A percentile compares a stretch with the other conserved stretches of the same genome.
These are phyloP conservation scores for Starmerella vaccinii DNA, from an alignment of 805 yeast genomes.

Conservation along the genomic window DNA sequence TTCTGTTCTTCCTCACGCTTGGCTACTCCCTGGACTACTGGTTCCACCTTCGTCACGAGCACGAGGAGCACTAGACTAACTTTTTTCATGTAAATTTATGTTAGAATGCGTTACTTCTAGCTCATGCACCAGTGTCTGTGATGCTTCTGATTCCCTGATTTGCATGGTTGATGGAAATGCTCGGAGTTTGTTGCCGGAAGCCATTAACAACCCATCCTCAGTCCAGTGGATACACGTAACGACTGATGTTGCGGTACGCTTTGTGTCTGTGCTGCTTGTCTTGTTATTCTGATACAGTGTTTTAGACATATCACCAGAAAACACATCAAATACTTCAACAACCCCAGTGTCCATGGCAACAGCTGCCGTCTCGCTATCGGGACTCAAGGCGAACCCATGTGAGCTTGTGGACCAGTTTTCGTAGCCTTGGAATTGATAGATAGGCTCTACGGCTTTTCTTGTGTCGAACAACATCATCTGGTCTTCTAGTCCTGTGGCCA, in stretches of 20 bases:
- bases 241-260: background rate
- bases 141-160: no score
- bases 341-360: conserved; percentile 19
- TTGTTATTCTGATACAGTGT: background rate
- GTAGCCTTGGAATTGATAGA: conserved; percentile 15
- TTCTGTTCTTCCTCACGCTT: conserved; percentile 52
- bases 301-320: background rate
- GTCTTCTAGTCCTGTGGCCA: conserved; percentile 20
- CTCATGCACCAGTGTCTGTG: background rate
- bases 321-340: conserved; percentile 11
- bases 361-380: conserved; percentile 1
- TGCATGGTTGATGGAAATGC: background rate
- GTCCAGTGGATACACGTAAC: conserved; percentile 10
- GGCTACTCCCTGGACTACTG: conserved; percentile 92
- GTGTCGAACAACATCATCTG: conserved; percentile 18
- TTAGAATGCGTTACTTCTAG: conserved; percentile 3
- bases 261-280: background rate
- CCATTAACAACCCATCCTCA: conserved; percentile 3
- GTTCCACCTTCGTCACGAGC: conserved; percentile 51
- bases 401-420: conserved; percentile 15
- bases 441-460: conserved; percentile 6
- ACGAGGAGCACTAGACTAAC: conserved; percentile 13
- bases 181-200: conserved; percentile 4
- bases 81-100: conserved; percentile 2
- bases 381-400: conserved; percentile 18